Percentiles rank a stretch among this genome's conserved stretches.
Conservation (phyloP, 75 land plant species). For the Azolla pinnata region DNA sequence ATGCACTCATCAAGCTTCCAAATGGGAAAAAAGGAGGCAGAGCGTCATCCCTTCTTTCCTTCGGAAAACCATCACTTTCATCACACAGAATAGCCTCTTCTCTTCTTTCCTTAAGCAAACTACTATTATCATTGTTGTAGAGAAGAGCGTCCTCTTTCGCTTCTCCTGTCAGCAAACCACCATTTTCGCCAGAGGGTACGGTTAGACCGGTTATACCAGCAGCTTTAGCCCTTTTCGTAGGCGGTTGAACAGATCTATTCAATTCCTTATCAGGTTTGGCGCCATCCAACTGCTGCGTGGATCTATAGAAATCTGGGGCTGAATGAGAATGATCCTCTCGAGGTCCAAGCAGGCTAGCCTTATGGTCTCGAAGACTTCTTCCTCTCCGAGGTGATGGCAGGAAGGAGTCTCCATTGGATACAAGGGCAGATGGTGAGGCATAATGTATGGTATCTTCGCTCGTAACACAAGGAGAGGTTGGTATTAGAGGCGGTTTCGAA, state of each 20-base stretch:
- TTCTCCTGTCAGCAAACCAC: too few species aligned
- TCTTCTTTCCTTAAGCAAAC: too few species aligned
- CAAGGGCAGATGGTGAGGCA: conserved; percentile 3
- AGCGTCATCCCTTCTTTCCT: neutral
- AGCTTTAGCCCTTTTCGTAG: conserved; percentile 20
- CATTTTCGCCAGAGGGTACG: too few species aligned
- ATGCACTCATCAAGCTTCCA: conserved; percentile 43
- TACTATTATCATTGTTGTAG: too few species aligned
- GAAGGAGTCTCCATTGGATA: conserved; percentile 54
- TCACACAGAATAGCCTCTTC: conserved; percentile 10
- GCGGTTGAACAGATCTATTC: conserved; percentile 7
- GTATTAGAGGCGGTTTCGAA: conserved; percentile 12
- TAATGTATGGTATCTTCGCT: conserved; percentile 28
- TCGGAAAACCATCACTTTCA: conserved; percentile 1
- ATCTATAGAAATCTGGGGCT: conserved; percentile 43
- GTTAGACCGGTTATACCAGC: too few species aligned
- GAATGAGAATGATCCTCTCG: conserved; percentile 23
- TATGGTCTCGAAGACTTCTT: conserved; percentile 33
- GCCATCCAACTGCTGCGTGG: conserved; percentile 29
- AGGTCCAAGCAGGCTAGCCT: conserved; percentile 52
- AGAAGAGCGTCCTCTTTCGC: too few species aligned
- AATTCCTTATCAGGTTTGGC: conserved; percentile 24
- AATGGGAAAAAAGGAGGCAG: neutral
- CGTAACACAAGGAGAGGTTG: conserved; percentile 3
- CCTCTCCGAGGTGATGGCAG: conserved; percentile 39